Conservation (phyloP, 2,329 filamentous ascomycete genomes). For the Xylariales sp. region DNA sequence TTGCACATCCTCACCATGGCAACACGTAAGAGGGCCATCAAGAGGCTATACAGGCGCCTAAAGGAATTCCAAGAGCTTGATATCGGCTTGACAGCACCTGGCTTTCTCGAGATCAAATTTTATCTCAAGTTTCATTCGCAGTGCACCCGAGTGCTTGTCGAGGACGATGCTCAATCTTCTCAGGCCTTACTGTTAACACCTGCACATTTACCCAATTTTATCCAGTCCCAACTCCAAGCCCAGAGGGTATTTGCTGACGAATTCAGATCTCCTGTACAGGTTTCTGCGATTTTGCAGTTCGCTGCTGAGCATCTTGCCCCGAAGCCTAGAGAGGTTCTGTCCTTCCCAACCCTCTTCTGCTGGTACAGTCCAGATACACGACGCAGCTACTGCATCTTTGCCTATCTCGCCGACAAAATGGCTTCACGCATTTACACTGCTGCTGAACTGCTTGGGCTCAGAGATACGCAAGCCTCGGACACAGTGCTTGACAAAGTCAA, state of each 20-base stretch:
- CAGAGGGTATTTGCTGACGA: constrained; percentile 31
- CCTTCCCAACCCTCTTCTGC: constrained; percentile 35
- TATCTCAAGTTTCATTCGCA: constrained; percentile 15
- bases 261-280: constrained; percentile 21
- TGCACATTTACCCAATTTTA: constrained; percentile 28
- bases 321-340: constrained; percentile 12
- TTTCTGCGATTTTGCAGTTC: constrained; percentile 29
- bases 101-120: constrained; percentile 22
- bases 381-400: constrained; percentile 37
- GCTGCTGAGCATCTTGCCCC: constrained; percentile 13
- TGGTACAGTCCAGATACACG: constrained; percentile 30
- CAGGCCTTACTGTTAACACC: constrained; percentile 1
- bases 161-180: background rate
- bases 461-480: constrained; percentile 14
- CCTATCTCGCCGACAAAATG: constrained; percentile 36
- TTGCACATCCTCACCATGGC: too few species aligned
- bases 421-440: constrained; percentile 37
- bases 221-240: constrained; percentile 35
- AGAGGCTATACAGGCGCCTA: constrained; percentile 17
- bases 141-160: constrained; percentile 12
- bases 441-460: constrained; percentile 40
- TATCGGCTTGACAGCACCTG: constrained; percentile 17
- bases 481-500: constrained; percentile 16
- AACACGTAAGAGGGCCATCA: constrained; percentile 11
- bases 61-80: constrained; percentile 19